Percentiles rank a stretch among this genome's conserved stretches.
Evolutionary conservation across 2,329 filamentous ascomycete genomes (phyloP).

Genomic region (Diplodia corticola): DNA sequence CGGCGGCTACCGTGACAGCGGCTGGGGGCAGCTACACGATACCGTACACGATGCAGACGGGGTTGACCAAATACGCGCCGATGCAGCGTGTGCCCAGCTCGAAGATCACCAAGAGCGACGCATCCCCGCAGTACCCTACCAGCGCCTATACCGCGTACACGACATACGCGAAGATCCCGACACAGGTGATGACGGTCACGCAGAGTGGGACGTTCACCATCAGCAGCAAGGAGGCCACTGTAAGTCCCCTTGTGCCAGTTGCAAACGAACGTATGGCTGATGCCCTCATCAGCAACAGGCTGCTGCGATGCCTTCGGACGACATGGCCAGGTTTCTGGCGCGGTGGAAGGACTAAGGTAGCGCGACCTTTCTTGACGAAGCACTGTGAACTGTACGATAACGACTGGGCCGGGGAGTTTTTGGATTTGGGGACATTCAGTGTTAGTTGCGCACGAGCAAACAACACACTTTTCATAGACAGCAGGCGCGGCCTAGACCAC

Average conservation of each 20-base stretch:
- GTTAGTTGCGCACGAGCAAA: neutral
- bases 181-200: constrained; percentile 54
- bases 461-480: neutral
- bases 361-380: neutral
- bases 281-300: constrained; percentile 38
- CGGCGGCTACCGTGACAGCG: constrained; percentile 29
- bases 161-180: constrained; percentile 30
- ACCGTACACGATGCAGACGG: constrained; percentile 58
- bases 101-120: constrained; percentile 57
- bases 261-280: neutral
- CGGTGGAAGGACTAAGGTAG: constrained; percentile 58
- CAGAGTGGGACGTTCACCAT: constrained; percentile 53
- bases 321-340: constrained; percentile 59
- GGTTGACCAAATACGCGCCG: constrained; percentile 60
- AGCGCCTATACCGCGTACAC: constrained; percentile 56
- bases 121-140: constrained; percentile 55
- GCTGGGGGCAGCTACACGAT: constrained; percentile 41
- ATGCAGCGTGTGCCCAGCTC: constrained; percentile 61
- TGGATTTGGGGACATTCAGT: neutral
- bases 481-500: neutral
- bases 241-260: constrained; percentile 33
- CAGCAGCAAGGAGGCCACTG: constrained; percentile 59
- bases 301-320: constrained; percentile 51
- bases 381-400: constrained; percentile 1
- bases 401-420: constrained; percentile 2